Conservation (phyloP, 257 asterid species). For the Nicotiana otophora region DNA sequence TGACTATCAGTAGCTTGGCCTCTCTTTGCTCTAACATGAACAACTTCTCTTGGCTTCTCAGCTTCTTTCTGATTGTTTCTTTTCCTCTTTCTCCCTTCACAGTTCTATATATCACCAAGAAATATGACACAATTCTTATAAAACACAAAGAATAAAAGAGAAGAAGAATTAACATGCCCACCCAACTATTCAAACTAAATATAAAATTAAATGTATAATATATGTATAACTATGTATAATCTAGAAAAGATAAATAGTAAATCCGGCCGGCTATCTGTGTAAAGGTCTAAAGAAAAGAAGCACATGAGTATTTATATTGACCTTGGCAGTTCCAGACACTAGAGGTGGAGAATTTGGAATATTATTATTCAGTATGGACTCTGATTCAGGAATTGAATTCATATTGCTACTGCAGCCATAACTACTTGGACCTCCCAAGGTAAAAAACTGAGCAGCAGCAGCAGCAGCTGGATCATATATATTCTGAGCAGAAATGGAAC, state of each 20-base stretch:
- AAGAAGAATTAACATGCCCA: too few species aligned
- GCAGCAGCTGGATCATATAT: conserved; percentile 18
- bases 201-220: too few species aligned
- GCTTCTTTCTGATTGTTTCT: conserved; percentile 40
- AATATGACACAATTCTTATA: too few species aligned
- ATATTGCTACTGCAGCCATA: background rate
- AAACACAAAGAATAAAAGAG: too few species aligned
- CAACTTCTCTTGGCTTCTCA: conserved; percentile 67
- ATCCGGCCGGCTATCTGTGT: too few species aligned
- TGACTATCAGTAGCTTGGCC: conserved; percentile 46
- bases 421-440: conserved; percentile 28
- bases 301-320: background rate
- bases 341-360: background rate
- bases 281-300: background rate
- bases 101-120: conserved; percentile 21
- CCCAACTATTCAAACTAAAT: too few species aligned
- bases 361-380: conserved; percentile 15
- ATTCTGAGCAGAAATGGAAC: background rate
- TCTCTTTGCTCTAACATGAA: conserved; percentile 98
- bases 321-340: conserved; percentile 4
- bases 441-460: conserved; percentile 36
- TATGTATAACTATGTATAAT: too few species aligned
- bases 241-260: too few species aligned
- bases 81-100: conserved; percentile 64
- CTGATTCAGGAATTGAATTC: conserved; percentile 27